phyloP scores from a whole-genome alignment of 1,284 basidiomycete species.

The Megacollybia platyphylla region DNA sequence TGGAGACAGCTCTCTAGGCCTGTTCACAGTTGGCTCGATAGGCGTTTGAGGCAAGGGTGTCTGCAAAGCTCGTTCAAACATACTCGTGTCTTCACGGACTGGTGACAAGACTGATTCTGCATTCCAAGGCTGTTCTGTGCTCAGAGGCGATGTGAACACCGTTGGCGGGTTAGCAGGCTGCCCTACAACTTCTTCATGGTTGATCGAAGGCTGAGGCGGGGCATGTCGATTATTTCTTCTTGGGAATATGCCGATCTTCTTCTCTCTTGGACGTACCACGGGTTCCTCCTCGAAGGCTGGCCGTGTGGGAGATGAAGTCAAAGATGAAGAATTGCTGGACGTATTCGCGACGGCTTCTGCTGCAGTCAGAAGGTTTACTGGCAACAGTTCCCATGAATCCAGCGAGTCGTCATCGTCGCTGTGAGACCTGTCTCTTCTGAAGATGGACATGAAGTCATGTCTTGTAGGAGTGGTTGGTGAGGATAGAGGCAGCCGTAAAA shows the following conservation, averaged over 20 bases:
- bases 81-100: too few relatives aligned
- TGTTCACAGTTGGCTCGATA: not conserved
- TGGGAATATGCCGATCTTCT: not conserved
- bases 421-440: constrained; percentile 19
- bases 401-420: not conserved
- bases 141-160: not conserved
- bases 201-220: not conserved
- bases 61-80: not conserved
- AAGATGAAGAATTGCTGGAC: not conserved
- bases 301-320: not conserved
- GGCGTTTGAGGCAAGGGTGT: constrained; percentile 1
- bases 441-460: not conserved
- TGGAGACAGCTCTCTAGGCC: too few relatives aligned
- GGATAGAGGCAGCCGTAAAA: too few relatives aligned
- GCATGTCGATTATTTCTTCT: not conserved
- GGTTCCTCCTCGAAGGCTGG: not conserved
- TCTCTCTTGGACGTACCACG: not conserved
- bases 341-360: not conserved
- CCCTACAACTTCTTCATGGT: not conserved
- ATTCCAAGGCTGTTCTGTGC: not conserved
- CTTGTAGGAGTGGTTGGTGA: too few relatives aligned
- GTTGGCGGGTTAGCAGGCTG: not conserved
- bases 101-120: not conserved
- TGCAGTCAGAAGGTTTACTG: not conserved
- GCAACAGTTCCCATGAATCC: not conserved